phyloP scores from a whole-genome alignment of 169 alveolate species.

The Cyclospora cayetanensis region DNA sequence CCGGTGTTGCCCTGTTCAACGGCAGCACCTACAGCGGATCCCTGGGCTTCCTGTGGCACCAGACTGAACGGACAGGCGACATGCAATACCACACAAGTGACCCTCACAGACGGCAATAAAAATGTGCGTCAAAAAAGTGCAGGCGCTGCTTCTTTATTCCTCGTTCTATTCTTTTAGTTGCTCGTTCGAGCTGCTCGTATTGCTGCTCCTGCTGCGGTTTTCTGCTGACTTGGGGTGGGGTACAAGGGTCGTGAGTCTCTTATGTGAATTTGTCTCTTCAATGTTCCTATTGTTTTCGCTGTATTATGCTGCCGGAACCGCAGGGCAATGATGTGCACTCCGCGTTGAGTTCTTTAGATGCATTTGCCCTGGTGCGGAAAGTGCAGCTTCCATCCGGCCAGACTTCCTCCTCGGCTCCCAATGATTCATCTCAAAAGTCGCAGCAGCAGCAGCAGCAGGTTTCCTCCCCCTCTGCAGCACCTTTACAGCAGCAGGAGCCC shows the following conservation, averaged over 20 bases:
- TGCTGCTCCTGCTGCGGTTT: background rate
- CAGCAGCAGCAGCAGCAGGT: constrained; percentile 28
- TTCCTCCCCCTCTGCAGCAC: background rate
- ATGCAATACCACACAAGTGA: background rate
- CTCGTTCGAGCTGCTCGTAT: background rate
- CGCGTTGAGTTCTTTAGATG: constrained; percentile 30
- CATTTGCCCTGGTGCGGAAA: constrained; percentile 47
- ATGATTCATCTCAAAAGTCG: background rate
- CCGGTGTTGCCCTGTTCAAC: background rate
- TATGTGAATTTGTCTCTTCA: too few species aligned
- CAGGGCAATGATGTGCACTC: background rate
- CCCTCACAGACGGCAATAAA: background rate
- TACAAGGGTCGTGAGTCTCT: too few species aligned
- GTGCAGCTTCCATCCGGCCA: background rate
- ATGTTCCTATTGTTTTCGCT: background rate
- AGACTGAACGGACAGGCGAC: background rate
- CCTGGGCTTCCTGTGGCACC: constrained; percentile 19
- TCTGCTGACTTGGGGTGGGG: background rate
- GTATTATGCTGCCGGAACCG: background rate
- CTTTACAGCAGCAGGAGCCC: constrained; percentile 8
- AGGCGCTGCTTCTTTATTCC: background rate
- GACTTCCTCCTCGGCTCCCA: background rate
- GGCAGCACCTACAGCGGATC: constrained; percentile 11
- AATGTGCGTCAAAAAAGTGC: background rate
- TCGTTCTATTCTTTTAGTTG: background rate